Base-by-base conservation (phyloP, 78 protist genomes). In the Emiliania huxleyi region DNA sequence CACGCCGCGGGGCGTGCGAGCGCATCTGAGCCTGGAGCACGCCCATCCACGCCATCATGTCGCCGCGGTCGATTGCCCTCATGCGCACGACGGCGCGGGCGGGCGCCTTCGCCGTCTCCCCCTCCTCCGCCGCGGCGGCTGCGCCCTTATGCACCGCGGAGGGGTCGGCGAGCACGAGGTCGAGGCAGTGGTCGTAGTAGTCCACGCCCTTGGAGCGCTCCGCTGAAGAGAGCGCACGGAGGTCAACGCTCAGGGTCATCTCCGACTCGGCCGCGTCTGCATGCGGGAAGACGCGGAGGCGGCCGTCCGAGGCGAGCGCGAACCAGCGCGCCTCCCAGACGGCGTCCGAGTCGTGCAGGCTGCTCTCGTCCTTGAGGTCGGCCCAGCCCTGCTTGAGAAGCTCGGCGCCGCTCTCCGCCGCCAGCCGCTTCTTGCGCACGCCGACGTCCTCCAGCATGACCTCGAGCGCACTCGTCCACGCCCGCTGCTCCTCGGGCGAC, bases 21-120 rank as follows among this genome's bases (percentile, higher is more conserved):
- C 38, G 2, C 29, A 69, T 4, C 40, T 69, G 79, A 2, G 79
- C n/a, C 79, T 69, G 79, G 38, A 69, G 79, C 79, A 69, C 79
- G 79, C 79, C 79, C 42, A 69, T 35, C 79, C 79, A 69, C 79
- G 79, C 79, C 40, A 33, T 35, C 79, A 69, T 69, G 79, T 69
- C 79, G 79, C 79, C 79, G 40, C 79, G 79, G 79, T 69, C 79
- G 79, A 69, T 69, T 3, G 79, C 38, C 40, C 79, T 35, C 79
- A 69, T 69, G 40, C 40, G 35, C 29, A 15, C n/a, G n/a, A n/a
- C n/a, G 25, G 79, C n/a, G 38, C n/a, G 3, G 8, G 3, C 79
- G 26, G 79, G 21, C 19, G 21, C 1, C n/a, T n/a, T n/a, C n/a
- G n/a, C n/a, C n/a, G n/a, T n/a, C n/a, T n/a, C n/a, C n/a, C n/a